These are phyloP conservation scores for Yamadazyma phyllophila DNA, from an alignment of 805 yeast species.

Conservation along the genomic window DNA sequence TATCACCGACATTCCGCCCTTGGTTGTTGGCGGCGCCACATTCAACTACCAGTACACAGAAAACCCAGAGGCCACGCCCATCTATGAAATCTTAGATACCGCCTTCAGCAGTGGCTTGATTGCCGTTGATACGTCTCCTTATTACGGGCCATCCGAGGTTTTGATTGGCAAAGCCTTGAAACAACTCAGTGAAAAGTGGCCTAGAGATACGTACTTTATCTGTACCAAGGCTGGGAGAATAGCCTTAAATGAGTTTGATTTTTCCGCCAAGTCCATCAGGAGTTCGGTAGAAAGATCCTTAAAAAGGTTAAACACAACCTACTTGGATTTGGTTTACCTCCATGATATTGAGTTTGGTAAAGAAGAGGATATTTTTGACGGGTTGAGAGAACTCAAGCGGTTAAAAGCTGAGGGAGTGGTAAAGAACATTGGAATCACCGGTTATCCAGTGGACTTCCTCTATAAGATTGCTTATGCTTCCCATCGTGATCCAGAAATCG, in stretches of 20 bases:
- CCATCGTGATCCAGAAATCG: slow-evolving; percentile 41
- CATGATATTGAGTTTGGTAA: slow-evolving; percentile 87
- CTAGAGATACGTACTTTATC: slow-evolving; percentile 64
- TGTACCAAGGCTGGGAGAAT: slow-evolving; percentile 88
- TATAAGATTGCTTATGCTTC: slow-evolving; percentile 48
- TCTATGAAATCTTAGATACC: slow-evolving; percentile 50
- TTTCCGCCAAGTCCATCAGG: slow-evolving; percentile 57
- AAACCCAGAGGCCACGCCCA: slow-evolving; percentile 61
- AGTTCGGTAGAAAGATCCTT: slow-evolving; percentile 66
- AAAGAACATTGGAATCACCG: slow-evolving; percentile 72
- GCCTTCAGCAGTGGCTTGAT: slow-evolving; percentile 69
- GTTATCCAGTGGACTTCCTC: slow-evolving; percentile 78
- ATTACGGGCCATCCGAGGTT: slow-evolving; percentile 85
- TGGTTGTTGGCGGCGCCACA: slow-evolving; percentile 86
- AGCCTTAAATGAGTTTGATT: slow-evolving; percentile 68
- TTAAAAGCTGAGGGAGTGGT: slow-evolving; percentile 66
- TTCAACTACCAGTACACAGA: slow-evolving; percentile 78
- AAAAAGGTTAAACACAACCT: slow-evolving; percentile 59
- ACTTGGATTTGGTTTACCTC: slow-evolving; percentile 78
- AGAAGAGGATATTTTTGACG: slow-evolving; percentile 53
- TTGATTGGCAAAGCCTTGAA: slow-evolving; percentile 66
- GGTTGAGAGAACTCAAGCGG: slow-evolving; percentile 56
- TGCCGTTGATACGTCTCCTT: slow-evolving; percentile 90
- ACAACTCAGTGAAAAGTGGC: slow-evolving; percentile 23
- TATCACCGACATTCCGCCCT: slow-evolving; percentile 45